Evolutionary conservation across 805 yeast genomes (phyloP), one percentile per base, ranked within the genome.

Genomic region (Metschnikowia koreensis): DNA sequence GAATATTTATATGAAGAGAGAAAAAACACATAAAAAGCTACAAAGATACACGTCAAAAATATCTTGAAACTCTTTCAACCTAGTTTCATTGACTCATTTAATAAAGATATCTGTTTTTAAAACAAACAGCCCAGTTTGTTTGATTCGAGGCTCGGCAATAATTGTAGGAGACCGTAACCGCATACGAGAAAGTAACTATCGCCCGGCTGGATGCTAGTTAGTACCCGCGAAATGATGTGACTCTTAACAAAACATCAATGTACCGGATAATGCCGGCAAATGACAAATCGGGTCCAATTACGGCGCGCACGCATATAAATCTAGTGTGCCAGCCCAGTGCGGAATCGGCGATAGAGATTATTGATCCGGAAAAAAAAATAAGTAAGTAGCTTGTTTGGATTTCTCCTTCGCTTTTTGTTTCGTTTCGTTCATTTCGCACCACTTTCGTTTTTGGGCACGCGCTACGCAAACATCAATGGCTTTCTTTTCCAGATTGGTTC

Each of bases 211-310:
- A 22, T 3, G 22, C 22, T 22, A 22, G 22, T 22, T 22, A 22
- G 22, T 42, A 26, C 17, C 42, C 47, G 47, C 47, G 28, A 27
- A 12, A 15, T 27, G 34, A 37, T 22, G 36, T 12, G 34, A 6
- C 41, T 13, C 16, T 37, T 27, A n/a, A 12, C 38, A 13, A 15
- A 29, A 6, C 9, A 16, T 37, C 46, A 10, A 10, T 26, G 27
- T 13, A 33, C 15, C 59, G 59, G 59, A 17, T 55, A 53, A 26
- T 55, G 53, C 46, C 59, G 59, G 59, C 34, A 17, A 12, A 52
- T 55, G 58, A 55, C 58, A 45, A 52, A 11, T 15, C 22, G 22
- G 22, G 33, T 17, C 52, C 48, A 48, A 41, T 33, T 31, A 26
- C 52, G 52, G 48, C 48, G 48, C 52, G 45, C 41, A 40, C 39